These are phyloP conservation scores for Pichia cactophila DNA, from an alignment of 1,139 yeast genomes.

Conservation along the genomic window DNA sequence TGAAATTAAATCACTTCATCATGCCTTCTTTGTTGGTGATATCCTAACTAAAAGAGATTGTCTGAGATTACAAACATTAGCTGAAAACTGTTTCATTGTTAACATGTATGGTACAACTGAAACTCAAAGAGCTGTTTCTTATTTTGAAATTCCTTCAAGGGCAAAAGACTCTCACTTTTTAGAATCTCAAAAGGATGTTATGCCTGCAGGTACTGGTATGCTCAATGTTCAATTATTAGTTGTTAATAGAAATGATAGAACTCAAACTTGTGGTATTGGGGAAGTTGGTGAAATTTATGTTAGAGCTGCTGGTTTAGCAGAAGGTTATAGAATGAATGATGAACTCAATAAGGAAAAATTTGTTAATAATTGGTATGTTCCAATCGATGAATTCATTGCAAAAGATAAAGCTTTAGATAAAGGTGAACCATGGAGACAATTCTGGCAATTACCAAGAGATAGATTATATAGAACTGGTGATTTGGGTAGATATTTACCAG, in stretches of 20 bases:
- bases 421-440: slow-evolving; percentile 64
- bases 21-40: slow-evolving; percentile 98
- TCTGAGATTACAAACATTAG: slow-evolving; percentile 81
- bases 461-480: slow-evolving; percentile 96
- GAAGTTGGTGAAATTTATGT: slow-evolving; percentile 98
- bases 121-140: slow-evolving; percentile 96
- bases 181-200: slow-evolving; percentile 81
- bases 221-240: slow-evolving; percentile 86
- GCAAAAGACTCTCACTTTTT: slow-evolving; percentile 63
- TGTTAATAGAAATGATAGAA: slow-evolving; percentile 80
- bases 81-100: slow-evolving; percentile 81
- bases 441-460: slow-evolving; percentile 93
- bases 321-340: slow-evolving; percentile 88
- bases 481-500: slow-evolving; percentile 91
- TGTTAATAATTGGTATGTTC: slow-evolving; percentile 82
- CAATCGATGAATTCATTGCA: slow-evolving; percentile 48
- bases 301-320: slow-evolving; percentile 96
- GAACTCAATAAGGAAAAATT: slow-evolving; percentile 84
- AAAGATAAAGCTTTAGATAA: slow-evolving; percentile 37
- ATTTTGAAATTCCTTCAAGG: slow-evolving; percentile 77
- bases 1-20: slow-evolving; percentile 78
- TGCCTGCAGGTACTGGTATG: slow-evolving; percentile 99
- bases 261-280: slow-evolving; percentile 94
- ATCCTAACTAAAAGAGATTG: slow-evolving; percentile 96
- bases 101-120: slow-evolving; percentile 99